These are phyloP conservation scores for Colletotrichum graminicola DNA, from an alignment of 2,329 filamentous ascomycete species.

Conservation along the genomic window DNA sequence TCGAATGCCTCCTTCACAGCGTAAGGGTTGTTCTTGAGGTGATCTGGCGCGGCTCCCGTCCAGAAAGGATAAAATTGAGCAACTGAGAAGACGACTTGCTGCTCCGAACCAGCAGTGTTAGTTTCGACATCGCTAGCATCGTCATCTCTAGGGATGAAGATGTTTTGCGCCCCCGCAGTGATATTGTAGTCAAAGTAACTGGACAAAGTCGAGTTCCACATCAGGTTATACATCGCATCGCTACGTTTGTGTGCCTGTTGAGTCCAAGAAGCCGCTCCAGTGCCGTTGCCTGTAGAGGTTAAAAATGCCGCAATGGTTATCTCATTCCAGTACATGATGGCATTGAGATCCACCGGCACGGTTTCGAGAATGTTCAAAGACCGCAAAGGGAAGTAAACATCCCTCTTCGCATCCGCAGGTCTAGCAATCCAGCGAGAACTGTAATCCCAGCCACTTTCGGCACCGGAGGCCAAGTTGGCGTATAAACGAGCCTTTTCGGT, in stretches of 20 bases:
- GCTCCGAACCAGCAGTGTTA: constrained; percentile 62
- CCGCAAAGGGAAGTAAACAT: constrained; percentile 74
- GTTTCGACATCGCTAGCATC: constrained; percentile 58
- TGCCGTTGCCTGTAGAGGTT: constrained; percentile 62
- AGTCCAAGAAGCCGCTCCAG: constrained; percentile 63
- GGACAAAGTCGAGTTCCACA: constrained; percentile 74
- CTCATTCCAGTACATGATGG: constrained; percentile 76
- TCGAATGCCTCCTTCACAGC: constrained; percentile 67
- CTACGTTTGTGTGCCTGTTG: constrained; percentile 65
- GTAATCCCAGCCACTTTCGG: constrained; percentile 77
- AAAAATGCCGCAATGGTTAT: constrained; percentile 68
- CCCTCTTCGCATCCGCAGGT: constrained; percentile 68
- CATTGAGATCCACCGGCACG: constrained; percentile 75
- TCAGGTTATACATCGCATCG: constrained; percentile 70
- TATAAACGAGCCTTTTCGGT: constrained; percentile 67
- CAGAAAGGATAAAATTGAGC: constrained; percentile 78
- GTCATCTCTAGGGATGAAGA: constrained; percentile 64
- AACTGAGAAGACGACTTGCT: constrained; percentile 69
- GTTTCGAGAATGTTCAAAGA: constrained; percentile 70
- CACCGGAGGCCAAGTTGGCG: constrained; percentile 72
- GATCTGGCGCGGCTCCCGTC: constrained; percentile 71
- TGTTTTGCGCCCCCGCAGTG: constrained; percentile 67
- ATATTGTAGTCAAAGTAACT: constrained; percentile 79
- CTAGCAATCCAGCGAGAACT: constrained; percentile 68
- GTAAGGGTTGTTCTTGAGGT: constrained; percentile 69